These are phyloP conservation scores for Trichomonas tenax DNA, from an alignment of 208 protist genomes.

Conservation along the genomic window DNA sequence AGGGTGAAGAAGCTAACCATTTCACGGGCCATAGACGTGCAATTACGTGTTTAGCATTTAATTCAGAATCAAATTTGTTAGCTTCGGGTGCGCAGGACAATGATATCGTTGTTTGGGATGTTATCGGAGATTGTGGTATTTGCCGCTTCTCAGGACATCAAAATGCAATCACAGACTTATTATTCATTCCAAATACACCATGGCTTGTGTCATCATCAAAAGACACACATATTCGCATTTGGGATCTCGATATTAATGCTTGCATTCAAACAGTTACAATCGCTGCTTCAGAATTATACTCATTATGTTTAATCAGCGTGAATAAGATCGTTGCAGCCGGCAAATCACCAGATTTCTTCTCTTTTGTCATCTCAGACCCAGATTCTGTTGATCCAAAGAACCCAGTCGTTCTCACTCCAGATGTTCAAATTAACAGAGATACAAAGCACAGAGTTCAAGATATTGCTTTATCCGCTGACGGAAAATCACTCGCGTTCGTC, in stretches of 20 bases:
- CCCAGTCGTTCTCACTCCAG: not conserved
- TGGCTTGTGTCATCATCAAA: conserved; percentile 45
- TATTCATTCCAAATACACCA: conserved; percentile 33
- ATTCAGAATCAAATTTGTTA: conserved; percentile 43
- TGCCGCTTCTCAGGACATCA: conserved; percentile 54
- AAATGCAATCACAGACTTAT: conserved; percentile 45
- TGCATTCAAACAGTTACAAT: conserved; percentile 58
- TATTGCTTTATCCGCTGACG: not conserved
- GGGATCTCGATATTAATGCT: conserved; percentile 56
- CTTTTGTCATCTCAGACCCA: not conserved
- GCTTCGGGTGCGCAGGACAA: conserved; percentile 76
- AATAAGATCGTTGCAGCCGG: not conserved
- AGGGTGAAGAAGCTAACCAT: not conserved
- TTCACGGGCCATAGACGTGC: conserved; percentile 51
- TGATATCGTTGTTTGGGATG: conserved; percentile 91
- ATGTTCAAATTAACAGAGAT: not conserved
- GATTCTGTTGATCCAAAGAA: not conserved
- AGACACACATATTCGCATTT: conserved; percentile 52
- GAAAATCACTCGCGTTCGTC: not conserved
- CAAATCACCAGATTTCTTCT: not conserved
- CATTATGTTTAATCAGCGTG: not conserved
- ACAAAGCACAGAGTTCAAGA: not conserved
- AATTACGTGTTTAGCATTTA: conserved; percentile 46
- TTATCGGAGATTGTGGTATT: conserved; percentile 52
- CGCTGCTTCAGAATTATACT: conserved; percentile 29